Base-by-base conservation (phyloP, 345 rosid species). In the Psidium friedrichsthalianum region DNA sequence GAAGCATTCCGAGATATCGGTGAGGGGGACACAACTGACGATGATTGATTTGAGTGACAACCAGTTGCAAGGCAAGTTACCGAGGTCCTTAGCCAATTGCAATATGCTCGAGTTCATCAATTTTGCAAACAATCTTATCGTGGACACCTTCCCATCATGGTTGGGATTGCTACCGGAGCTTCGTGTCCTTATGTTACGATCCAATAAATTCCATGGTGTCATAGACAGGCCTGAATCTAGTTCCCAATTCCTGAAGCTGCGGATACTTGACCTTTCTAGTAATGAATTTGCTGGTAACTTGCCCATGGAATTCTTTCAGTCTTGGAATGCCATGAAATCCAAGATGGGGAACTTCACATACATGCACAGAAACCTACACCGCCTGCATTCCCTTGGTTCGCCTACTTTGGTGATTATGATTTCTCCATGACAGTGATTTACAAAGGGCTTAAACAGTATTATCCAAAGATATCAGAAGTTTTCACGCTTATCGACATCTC, bases 91-190 rank as follows among this genome's bases (percentile, higher is more conserved):
- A 29, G n/a, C 69, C 11, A 55, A 21, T 29, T 56, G 86, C 25
- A 2, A 13, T 5, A 11, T 5, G 11, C 27, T 85, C 9, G 9
- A 82, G 36, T 18, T 22, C 85, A 84, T 90, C 40, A 78, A 87
- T 76, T 24, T 90, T 2, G 86, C 85, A 55, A 52, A 84, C 58
- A 85, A 82, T 74, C 13, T 24, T n/a, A 84, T 89, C 10, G 5
- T 29, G 29, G 90, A 86, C 69, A 84, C 82, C 4, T 90, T 90
- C 52, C 89, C 89, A 2, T 87, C 59, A 44, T 86, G 83, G 90
- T n/a, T 90, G 25, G 90, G 89, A 32, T 40, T 20, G 8, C 84
- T 87, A 40, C 81, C 84, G 2, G 29, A 74, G 53, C 58, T 89
- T 22, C 42, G 2, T 56, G 11, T 84, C 8, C 86, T 89, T 25